These are phyloP conservation scores for Amphirosellinia nigrospora DNA, from an alignment of 495 filamentous ascomycete species.

Conservation along the genomic window DNA sequence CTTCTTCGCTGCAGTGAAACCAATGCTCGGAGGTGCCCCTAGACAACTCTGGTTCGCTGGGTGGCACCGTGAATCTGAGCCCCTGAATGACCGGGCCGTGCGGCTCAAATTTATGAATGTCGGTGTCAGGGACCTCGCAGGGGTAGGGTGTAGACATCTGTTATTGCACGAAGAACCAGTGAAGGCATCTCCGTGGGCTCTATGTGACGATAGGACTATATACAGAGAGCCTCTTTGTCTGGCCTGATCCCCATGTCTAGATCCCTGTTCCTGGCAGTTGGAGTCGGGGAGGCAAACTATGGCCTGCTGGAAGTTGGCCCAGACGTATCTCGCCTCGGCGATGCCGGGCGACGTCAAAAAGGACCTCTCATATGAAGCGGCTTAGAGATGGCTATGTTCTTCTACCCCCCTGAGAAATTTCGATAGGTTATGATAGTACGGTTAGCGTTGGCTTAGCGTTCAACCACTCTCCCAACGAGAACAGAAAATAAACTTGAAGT, in stretches of 20 bases:
- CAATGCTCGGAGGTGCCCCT: not conserved
- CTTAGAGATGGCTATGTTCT: too few species aligned
- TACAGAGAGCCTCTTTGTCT: too few species aligned
- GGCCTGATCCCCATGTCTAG: too few species aligned
- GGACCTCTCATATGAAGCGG: not conserved
- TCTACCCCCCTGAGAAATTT: too few species aligned
- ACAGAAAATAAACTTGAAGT: too few species aligned
- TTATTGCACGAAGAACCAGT: too few species aligned
- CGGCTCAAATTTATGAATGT: not conserved
- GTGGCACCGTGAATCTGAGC: not conserved
- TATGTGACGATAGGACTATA: too few species aligned
- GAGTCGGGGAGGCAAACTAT: conserved; percentile 8
- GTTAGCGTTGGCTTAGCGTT: not conserved
- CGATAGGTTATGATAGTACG: not conserved
- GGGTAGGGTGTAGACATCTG: too few species aligned
- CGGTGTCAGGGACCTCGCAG: too few species aligned
- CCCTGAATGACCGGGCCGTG: not conserved
- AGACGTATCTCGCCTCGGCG: conserved; percentile 6
- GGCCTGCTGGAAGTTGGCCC: conserved; percentile 14
- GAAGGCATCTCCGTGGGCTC: too few species aligned
- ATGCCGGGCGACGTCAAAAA: not conserved
- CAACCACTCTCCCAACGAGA: too few species aligned
- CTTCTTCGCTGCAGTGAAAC: not conserved
- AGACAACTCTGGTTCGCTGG: not conserved
- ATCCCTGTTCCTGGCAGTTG: too few species aligned